Percentiles rank a stretch among this genome's conserved stretches.
These are phyloP conservation scores for Colletotrichum brevisporum DNA, from an alignment of 2,329 filamentous ascomycete genomes.

Conservation along the genomic window DNA sequence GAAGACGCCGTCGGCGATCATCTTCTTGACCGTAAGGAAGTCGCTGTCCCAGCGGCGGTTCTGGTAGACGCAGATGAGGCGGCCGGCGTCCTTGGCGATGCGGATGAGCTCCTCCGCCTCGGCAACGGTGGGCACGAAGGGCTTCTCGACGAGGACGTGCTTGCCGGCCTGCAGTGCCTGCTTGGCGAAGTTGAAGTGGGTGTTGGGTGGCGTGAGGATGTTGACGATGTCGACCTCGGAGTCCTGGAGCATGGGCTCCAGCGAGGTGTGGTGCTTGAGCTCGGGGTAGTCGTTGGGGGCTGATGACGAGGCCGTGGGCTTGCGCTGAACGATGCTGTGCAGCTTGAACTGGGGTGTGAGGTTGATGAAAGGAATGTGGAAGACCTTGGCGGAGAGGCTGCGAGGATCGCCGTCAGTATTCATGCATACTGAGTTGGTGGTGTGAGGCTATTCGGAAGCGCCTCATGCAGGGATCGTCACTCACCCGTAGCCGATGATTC, in stretches of 20 bases:
- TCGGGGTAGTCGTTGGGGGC: constrained; percentile 77
- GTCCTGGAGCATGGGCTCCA: constrained; percentile 76
- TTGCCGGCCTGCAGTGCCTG: constrained; percentile 78
- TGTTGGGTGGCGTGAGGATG: constrained; percentile 79
- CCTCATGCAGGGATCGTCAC: constrained; percentile 39
- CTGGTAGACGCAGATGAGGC: constrained; percentile 78
- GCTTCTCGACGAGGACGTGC: constrained; percentile 87
- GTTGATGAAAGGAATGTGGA: constrained; percentile 85
- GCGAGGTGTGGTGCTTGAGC: constrained; percentile 74
- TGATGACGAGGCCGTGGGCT: constrained; percentile 76
- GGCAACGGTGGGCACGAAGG: constrained; percentile 79
- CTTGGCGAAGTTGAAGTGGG: constrained; percentile 77
- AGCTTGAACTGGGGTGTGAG: constrained; percentile 75
- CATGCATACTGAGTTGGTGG: neutral
- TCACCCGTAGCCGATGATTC: constrained; percentile 67
- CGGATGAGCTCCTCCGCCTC: constrained; percentile 76
- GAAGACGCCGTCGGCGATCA: constrained; percentile 71
- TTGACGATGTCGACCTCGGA: constrained; percentile 77
- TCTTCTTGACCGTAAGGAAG: constrained; percentile 77
- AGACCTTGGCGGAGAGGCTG: constrained; percentile 79
- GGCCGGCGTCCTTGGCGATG: constrained; percentile 65
- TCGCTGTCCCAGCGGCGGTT: constrained; percentile 85
- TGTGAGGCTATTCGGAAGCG: constrained; percentile 15
- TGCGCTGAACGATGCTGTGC: constrained; percentile 82
- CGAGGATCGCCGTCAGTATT: neutral